Evolutionary conservation across 1,284 basidiomycete genomes (phyloP), one percentile per base, ranked within the genome.

Genomic region (Austroboletus niveus): DNA sequence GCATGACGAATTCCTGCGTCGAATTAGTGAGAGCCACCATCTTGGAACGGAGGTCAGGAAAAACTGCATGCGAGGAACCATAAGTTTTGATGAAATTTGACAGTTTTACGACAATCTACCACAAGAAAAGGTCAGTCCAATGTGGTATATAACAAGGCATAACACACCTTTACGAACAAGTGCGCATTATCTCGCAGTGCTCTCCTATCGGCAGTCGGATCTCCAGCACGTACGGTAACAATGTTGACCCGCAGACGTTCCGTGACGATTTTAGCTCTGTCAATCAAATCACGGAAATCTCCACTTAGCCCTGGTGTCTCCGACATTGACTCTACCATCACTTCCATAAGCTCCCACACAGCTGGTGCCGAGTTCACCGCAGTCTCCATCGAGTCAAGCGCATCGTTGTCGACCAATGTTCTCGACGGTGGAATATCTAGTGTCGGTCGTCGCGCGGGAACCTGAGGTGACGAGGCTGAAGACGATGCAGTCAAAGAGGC

Each of bases 1-100:
- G 75, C 61, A 89, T 87, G 47, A 87, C 81, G 58, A 89, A 85
- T 63, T 87, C 87, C 66, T 91, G 85, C 9, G 89, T 89, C 27
- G 84, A 79, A 58, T 88, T 87, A 38, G 84, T 87, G 53, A 92
- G 75, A 55, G 80, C 79, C 45, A 85, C 79, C 73, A 91, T 84
- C 62, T 83, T 82, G 45, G 72, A 77, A 50, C 85, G 79, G 45
- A 91, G 70, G 38, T 73, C 70, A 15, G 80, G 68, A 15, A 85
- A 79, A n/a, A 85, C 72, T 14, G 75, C 69, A 56, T 79, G 78
- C 8, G 77, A 71, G 43, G 75, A 73, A 48, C 79, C 78, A 56
- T 84, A 75, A 10, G 72, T 73, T 71, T 86, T 88, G 59, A 89
- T 76, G 14, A 79, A 71, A 60, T 78, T 85, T 15, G 86, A 86